Base-by-base conservation (phyloP, 108 stramenopile genomes). In the Schizochytrium sp. region DNA sequence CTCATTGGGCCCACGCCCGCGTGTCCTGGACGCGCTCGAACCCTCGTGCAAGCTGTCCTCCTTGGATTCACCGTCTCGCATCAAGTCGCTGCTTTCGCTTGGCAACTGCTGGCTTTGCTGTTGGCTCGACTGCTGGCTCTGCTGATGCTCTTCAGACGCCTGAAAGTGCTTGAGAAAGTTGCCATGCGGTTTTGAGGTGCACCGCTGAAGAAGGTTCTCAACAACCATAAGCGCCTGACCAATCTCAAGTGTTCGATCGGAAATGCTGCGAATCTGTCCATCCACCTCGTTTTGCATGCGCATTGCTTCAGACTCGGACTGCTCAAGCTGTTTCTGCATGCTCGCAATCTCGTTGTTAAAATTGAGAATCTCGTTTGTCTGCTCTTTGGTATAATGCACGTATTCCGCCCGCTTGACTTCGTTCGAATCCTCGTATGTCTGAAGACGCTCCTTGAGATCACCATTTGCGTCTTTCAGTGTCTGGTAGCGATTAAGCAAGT, bases 281-380 rank as follows among this genome's bases (percentile, higher is more conserved):
- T 93, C 93, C 4, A 93, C 60, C 71, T 93, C 91, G 47, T 43
- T 28, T n/a, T 89, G 89, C 48, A 93, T 58, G 12, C 72, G 87
- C 23, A 89, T 57, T 4, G 91, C 89, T 57, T 90, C 91, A 6
- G 76, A 48, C 87, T 91, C 90, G 28, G 57, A 34, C 47, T 43
- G 5, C 60, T 92, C 93, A 10, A 93, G 72, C 5, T 60, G 57
- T 57, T 92, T 91, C 63, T 92, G 93, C 83, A 93, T 58, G 34
- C 57, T 69, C 51, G 92, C 92, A 57, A 93, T 90, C 57, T 93
- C 92, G 76, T 93, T 93, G 91, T 91, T 93, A 14, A 72, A 48
- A 90, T 93, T 92, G 5, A 93, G 60, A 25, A 93, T 89, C 45
- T 93, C 92, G 72, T 93, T 93, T 8, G 88, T 89, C 89, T 90